These are phyloP conservation scores for Austroboletus novae-zelandiae DNA, from an alignment of 1,284 basidiomycete genomes.

Conservation along the genomic window DNA sequence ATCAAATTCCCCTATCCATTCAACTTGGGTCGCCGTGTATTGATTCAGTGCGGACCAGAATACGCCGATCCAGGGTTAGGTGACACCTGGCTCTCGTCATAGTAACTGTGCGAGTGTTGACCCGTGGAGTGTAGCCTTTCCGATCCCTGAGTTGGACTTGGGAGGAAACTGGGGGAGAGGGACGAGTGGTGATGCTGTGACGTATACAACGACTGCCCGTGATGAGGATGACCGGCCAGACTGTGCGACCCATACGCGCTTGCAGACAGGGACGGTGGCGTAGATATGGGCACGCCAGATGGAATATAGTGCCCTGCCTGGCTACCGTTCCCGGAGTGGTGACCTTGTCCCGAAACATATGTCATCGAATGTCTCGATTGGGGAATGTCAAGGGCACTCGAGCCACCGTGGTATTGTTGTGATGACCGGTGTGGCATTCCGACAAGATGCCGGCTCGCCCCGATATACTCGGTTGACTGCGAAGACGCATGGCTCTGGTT, in stretches of 20 bases:
- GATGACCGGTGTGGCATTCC: conserved; percentile 30
- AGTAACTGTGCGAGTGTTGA: conserved; percentile 32
- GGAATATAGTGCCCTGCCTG: conserved; percentile 40
- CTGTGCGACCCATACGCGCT: conserved; percentile 45
- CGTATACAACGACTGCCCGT: conserved; percentile 29
- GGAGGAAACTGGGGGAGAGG: conserved; percentile 26
- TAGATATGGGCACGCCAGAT: conserved; percentile 53
- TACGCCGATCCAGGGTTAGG: conserved; percentile 47
- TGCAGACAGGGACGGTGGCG: conserved; percentile 45
- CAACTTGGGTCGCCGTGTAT: not conserved
- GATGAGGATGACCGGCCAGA: conserved; percentile 29
- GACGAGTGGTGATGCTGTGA: conserved; percentile 32
- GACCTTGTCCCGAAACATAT: conserved; percentile 29
- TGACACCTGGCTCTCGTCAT: conserved; percentile 37
- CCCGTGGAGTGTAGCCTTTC: conserved; percentile 35
- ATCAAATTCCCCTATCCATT: conserved; percentile 21
- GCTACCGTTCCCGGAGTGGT: conserved; percentile 32
- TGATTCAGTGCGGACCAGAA: conserved; percentile 44
- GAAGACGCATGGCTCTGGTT: conserved; percentile 26
- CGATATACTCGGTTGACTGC: conserved; percentile 23
- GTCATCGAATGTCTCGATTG: conserved; percentile 32
- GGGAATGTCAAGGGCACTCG: conserved; percentile 24
- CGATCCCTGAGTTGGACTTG: conserved; percentile 30
- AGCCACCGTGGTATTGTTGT: conserved; percentile 26
- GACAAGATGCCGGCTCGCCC: conserved; percentile 31